A percentile compares a stretch with the other conserved stretches of the same genome.
These are phyloP conservation scores for Diaporthe amygdali DNA, from an alignment of 2,329 filamentous ascomycete genomes.

Conservation along the genomic window DNA sequence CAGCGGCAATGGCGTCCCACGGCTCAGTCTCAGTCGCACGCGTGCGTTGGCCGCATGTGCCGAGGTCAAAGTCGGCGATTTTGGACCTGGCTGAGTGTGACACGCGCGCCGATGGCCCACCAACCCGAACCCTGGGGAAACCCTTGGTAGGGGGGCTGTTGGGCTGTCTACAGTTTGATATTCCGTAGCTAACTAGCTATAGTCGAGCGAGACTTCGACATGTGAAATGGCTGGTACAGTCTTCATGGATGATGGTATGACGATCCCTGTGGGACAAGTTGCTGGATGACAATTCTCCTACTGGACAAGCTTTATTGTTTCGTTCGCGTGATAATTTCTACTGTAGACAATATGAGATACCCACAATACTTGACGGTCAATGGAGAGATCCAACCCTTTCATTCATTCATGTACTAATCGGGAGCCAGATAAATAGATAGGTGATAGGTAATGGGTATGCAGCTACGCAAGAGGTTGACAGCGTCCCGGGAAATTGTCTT, in stretches of 20 bases:
- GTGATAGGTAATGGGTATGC: background rate
- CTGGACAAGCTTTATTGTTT: background rate
- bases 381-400: too few species aligned
- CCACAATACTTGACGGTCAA: too few species aligned
- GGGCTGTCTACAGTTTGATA: too few species aligned
- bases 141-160: too few species aligned
- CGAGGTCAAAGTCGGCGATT: conserved; percentile 19
- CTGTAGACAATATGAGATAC: background rate
- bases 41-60: conserved; percentile 3
- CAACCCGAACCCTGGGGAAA: background rate
- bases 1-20: background rate
- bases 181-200: background rate
- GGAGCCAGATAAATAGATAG: background rate
- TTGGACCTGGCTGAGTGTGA: background rate
- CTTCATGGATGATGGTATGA: too few species aligned
- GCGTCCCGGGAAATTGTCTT: conserved; percentile 19
- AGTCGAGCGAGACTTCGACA: background rate
- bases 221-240: background rate
- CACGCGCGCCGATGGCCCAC: background rate
- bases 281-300: too few species aligned
- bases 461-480: background rate
- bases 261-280: background rate
- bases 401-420: background rate
- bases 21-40: background rate
- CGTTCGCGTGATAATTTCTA: background rate